phyloP scores from a whole-genome alignment of 2,329 filamentous ascomycete species.

The Phaeosphaeria sp. region DNA sequence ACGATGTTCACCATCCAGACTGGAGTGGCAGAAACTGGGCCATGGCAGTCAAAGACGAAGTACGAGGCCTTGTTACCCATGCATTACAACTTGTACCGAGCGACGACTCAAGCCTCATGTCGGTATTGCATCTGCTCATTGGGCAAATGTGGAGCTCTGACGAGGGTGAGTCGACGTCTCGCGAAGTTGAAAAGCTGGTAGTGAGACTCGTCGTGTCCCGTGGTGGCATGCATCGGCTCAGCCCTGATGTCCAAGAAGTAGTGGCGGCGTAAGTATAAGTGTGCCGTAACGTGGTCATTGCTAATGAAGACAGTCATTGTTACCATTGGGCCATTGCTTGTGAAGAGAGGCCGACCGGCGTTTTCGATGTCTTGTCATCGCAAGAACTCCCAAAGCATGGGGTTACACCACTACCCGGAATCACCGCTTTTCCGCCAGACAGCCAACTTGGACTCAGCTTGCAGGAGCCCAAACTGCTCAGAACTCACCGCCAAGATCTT shows the following conservation, averaged over 20 bases:
- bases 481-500: slow-evolving; percentile 30
- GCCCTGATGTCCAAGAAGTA: slow-evolving; percentile 9
- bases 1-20: slow-evolving; percentile 33
- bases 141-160: slow-evolving; percentile 42
- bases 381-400: slow-evolving; percentile 3
- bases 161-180: slow-evolving; percentile 25
- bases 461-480: slow-evolving; percentile 29
- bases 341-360: slow-evolving; percentile 23
- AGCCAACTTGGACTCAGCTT: slow-evolving; percentile 25
- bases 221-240: slow-evolving; percentile 26
- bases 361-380: slow-evolving; percentile 24
- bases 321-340: slow-evolving; percentile 38
- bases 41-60: slow-evolving; percentile 32
- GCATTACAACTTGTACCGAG: slow-evolving; percentile 17
- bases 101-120: slow-evolving; percentile 35
- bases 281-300: background rate
- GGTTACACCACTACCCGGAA: slow-evolving; percentile 30
- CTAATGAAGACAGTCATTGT: slow-evolving; percentile 26
- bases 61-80: slow-evolving; percentile 34
- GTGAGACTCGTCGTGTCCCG: slow-evolving; percentile 29
- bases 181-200: slow-evolving; percentile 33
- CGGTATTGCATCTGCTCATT: slow-evolving; percentile 38
- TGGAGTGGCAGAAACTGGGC: slow-evolving; percentile 37
- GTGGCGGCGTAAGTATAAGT: slow-evolving; percentile 28
- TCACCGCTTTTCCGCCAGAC: slow-evolving; percentile 44